These are phyloP conservation scores for Fusarium sp. DNA, from an alignment of 2,329 filamentous ascomycete genomes.

Conservation along the genomic window DNA sequence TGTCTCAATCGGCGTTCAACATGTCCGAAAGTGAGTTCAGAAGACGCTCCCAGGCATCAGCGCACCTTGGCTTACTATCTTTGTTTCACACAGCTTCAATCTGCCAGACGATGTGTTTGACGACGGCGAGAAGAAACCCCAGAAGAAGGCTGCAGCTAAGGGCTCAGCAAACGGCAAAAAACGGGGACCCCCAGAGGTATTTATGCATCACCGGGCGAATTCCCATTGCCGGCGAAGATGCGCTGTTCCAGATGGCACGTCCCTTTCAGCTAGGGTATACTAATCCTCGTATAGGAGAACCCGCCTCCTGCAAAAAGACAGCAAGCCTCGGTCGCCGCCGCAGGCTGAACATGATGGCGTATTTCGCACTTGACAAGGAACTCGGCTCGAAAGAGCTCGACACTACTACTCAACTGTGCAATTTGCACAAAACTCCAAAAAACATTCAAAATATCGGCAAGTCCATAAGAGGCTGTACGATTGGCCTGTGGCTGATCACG, in stretches of 20 bases:
- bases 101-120: slow-evolving; percentile 92
- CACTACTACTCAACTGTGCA: slow-evolving; percentile 12
- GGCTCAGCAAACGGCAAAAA: slow-evolving; percentile 59
- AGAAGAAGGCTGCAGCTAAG: slow-evolving; percentile 64
- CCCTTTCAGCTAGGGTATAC: slow-evolving; percentile 32
- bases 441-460: slow-evolving; percentile 25
- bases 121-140: slow-evolving; percentile 79
- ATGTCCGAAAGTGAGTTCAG: slow-evolving; percentile 82
- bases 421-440: slow-evolving; percentile 11
- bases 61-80: slow-evolving; percentile 22
- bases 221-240: slow-evolving; percentile 26
- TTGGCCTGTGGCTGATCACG: slow-evolving; percentile 19
- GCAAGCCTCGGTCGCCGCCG: slow-evolving; percentile 57
- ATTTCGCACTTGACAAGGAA: slow-evolving; percentile 14
- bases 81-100: slow-evolving; percentile 72
- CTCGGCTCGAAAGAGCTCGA: slow-evolving; percentile 21
- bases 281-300: slow-evolving; percentile 52
- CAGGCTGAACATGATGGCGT: slow-evolving; percentile 49
- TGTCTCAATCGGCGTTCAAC: slow-evolving; percentile 79
- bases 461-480: slow-evolving; percentile 31
- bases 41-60: neutral
- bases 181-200: slow-evolving; percentile 63
- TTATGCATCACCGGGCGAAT: slow-evolving; percentile 38
- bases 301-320: slow-evolving; percentile 57
- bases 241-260: slow-evolving; percentile 12